These are phyloP conservation scores for Rhytidiadelphus loreus DNA, from an alignment of 225 moss, liverwort and hornwort species.

Conservation along the genomic window DNA sequence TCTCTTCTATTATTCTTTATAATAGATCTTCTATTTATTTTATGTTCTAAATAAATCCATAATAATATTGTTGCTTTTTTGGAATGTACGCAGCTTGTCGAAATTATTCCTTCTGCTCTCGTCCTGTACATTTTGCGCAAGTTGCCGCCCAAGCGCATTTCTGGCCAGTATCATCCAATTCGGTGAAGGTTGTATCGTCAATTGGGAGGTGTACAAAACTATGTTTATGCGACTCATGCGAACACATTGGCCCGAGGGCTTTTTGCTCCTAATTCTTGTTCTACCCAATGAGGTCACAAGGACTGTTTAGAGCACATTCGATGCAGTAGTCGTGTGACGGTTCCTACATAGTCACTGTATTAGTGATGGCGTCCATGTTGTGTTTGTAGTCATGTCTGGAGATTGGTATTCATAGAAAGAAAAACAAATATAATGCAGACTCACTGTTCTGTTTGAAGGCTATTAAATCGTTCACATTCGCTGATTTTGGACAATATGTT, in stretches of 20 bases:
- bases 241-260: slow-evolving; percentile 6
- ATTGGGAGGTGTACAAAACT: slow-evolving; percentile 35
- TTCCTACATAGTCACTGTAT: slow-evolving; percentile 19
- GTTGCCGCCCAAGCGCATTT: slow-evolving; percentile 72
- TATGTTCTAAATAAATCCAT: background rate
- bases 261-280: slow-evolving; percentile 12
- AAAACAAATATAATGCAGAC: slow-evolving; percentile 18
- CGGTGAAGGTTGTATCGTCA: slow-evolving; percentile 17
- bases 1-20: background rate
- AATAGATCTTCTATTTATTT: background rate
- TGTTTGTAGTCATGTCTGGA: slow-evolving; percentile 37
- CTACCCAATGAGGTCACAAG: slow-evolving; percentile 3
- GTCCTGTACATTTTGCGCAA: slow-evolving; percentile 93
- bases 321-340: slow-evolving; percentile 18
- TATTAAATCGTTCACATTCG: background rate
- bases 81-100: slow-evolving; percentile 59
- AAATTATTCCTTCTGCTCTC: slow-evolving; percentile 92
- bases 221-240: slow-evolving; percentile 13
- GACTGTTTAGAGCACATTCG: slow-evolving; percentile 19
- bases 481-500: background rate
- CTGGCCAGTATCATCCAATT: slow-evolving; percentile 80
- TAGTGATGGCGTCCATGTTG: slow-evolving; percentile 33
- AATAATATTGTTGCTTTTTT: background rate
- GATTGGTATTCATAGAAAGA: slow-evolving; percentile 21
- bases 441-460: slow-evolving; percentile 18